phyloP scores from a whole-genome alignment of 192 early-diverging fungal species.

The Pilaira anomala region DNA sequence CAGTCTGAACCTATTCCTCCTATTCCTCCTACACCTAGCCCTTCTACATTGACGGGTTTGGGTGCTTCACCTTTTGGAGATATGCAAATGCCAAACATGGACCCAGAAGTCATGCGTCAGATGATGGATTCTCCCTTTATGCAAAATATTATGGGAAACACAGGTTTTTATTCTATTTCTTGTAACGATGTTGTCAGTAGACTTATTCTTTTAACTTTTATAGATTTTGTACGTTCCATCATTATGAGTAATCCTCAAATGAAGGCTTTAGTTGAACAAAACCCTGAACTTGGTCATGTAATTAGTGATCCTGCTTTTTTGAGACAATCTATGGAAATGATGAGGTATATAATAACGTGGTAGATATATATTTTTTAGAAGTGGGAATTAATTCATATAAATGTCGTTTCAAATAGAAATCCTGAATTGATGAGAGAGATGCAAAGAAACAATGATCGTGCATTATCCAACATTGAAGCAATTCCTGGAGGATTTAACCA shows the following conservation, averaged over 20 bases:
- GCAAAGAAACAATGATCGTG: constrained; percentile 61
- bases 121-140: constrained; percentile 41
- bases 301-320: constrained; percentile 61
- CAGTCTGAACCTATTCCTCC: constrained; percentile 14
- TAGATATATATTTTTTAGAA: too few species aligned
- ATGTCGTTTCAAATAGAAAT: too few species aligned
- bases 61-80: constrained; percentile 12
- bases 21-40: constrained; percentile 9
- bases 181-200: background rate
- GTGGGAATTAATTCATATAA: too few species aligned
- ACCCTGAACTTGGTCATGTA: constrained; percentile 61
- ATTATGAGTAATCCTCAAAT: constrained; percentile 63
- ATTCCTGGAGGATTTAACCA: constrained; percentile 66
- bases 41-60: background rate
- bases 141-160: constrained; percentile 36
- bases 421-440: constrained; percentile 61
- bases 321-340: constrained; percentile 51
- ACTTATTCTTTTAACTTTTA: constrained; percentile 8
- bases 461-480: constrained; percentile 62
- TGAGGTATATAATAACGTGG: constrained; percentile 30
- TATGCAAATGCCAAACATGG: constrained; percentile 21
- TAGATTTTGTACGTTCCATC: constrained; percentile 55
- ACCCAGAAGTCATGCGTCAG: constrained; percentile 35
- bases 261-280: constrained; percentile 53
- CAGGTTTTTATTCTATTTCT: constrained; percentile 20